Evolutionary conservation across 257 asterid species (phyloP).

Genomic region (Anisodus tanguticus): DNA sequence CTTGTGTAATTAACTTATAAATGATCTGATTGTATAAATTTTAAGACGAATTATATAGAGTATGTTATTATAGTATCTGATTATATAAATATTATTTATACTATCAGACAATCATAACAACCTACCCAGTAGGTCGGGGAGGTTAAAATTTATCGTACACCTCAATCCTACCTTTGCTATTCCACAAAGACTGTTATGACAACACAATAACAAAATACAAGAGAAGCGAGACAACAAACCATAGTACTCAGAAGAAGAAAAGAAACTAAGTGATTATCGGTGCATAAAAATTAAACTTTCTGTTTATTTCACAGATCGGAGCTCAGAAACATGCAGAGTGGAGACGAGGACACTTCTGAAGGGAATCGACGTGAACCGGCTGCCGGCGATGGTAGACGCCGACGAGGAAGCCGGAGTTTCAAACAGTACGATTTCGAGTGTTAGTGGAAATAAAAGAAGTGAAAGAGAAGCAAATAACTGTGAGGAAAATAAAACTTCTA

Average conservation of each 20-base stretch:
- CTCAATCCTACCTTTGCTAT: too few species aligned
- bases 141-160: too few species aligned
- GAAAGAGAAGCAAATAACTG: constrained; percentile 55
- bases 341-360: constrained; percentile 60
- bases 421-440: constrained; percentile 74
- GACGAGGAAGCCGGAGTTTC: constrained; percentile 76
- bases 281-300: background rate
- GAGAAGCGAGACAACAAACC: too few species aligned
- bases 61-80: background rate
- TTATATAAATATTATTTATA: too few species aligned
- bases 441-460: constrained; percentile 70
- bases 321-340: constrained; percentile 41
- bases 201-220: too few species aligned
- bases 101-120: too few species aligned
- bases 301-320: constrained; percentile 47
- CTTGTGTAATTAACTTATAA: background rate
- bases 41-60: too few species aligned
- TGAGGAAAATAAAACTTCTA: constrained; percentile 62
- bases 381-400: constrained; percentile 50
- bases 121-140: too few species aligned
- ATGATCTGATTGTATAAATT: background rate
- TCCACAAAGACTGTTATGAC: too few species aligned
- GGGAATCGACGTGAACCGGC: constrained; percentile 77
- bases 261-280: background rate
- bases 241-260: too few species aligned